A percentile compares a stretch with the other conserved stretches of the same genome.
Evolutionary conservation across 148 eudicot species (phyloP).

Genomic region (Rhododendron ferrugineum): DNA sequence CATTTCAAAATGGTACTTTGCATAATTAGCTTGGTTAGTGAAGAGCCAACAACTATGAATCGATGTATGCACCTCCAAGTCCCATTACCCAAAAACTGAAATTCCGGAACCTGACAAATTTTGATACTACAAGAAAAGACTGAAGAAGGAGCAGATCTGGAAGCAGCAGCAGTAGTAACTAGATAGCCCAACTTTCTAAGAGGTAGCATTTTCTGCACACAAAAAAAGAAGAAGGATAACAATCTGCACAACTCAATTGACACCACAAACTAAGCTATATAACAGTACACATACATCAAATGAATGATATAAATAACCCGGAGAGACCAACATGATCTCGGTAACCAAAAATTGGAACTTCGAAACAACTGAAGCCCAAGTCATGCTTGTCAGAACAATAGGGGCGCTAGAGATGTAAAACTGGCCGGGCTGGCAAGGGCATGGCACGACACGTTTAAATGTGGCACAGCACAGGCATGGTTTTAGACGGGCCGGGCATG

Average conservation of each 20-base stretch:
- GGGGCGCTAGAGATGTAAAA: not conserved
- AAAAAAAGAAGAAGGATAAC: not conserved
- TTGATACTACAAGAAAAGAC: conserved; percentile 13
- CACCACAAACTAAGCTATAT: not conserved
- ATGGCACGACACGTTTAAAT: no score
- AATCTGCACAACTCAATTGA: not conserved
- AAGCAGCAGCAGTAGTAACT: not conserved
- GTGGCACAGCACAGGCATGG: no score
- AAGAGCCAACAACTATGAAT: conserved; percentile 9
- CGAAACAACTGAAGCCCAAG: not conserved
- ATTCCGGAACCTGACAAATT: conserved; percentile 4
- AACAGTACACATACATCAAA: not conserved
- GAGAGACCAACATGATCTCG: not conserved
- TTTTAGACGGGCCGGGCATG: no score
- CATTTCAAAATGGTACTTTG: not conserved
- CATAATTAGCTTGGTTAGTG: not conserved
- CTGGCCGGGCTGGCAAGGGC: no score
- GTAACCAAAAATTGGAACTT: not conserved
- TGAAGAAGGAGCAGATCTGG: conserved; percentile 15
- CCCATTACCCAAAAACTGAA: not conserved
- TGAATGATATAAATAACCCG: not conserved
- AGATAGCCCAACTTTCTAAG: conserved; percentile 24
- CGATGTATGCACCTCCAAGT: conserved; percentile 10
- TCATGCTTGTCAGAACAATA: not conserved
- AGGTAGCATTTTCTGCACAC: conserved; percentile 26